Percentiles rank a stretch among this genome's conserved stretches.
Conservation (phyloP, 192 early-diverging fungal species). For the Coemansia sp. region DNA sequence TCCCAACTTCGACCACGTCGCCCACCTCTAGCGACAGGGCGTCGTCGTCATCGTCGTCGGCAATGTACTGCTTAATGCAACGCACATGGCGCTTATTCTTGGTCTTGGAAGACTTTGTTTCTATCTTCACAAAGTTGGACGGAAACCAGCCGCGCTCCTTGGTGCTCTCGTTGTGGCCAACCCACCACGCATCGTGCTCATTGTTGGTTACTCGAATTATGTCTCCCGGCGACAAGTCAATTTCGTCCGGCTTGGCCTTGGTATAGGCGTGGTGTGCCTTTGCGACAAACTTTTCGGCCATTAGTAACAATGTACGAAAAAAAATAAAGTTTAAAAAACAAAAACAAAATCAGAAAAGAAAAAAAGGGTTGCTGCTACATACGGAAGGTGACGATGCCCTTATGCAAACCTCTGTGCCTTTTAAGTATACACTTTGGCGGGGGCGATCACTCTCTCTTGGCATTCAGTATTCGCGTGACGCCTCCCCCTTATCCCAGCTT, state of each 20-base stretch:
- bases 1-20: slow-evolving; percentile 63
- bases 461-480: not conserved
- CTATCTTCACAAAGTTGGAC: slow-evolving; percentile 50
- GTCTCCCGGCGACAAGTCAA: slow-evolving; percentile 46
- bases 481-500: not conserved
- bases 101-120: slow-evolving; percentile 24
- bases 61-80: slow-evolving; percentile 56
- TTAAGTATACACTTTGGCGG: not conserved
- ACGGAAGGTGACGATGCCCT: slow-evolving; percentile 7
- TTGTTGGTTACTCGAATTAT: slow-evolving; percentile 38
- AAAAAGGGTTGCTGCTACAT: not conserved
- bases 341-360: not conserved
- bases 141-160: slow-evolving; percentile 53
- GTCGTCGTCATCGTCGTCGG: slow-evolving; percentile 63
- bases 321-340: slow-evolving; percentile 18
- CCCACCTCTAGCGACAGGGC: slow-evolving; percentile 59
- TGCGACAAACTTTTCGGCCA: slow-evolving; percentile 45
- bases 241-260: slow-evolving; percentile 52
- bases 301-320: slow-evolving; percentile 9
- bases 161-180: slow-evolving; percentile 39
- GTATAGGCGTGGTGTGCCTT: slow-evolving; percentile 45
- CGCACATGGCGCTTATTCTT: slow-evolving; percentile 39
- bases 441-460: slow-evolving; percentile 1
- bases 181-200: slow-evolving; percentile 49
- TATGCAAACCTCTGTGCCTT: not conserved